Evolutionary conservation across 257 asterid species (phyloP).

Genomic region (Plantago ovata): DNA sequence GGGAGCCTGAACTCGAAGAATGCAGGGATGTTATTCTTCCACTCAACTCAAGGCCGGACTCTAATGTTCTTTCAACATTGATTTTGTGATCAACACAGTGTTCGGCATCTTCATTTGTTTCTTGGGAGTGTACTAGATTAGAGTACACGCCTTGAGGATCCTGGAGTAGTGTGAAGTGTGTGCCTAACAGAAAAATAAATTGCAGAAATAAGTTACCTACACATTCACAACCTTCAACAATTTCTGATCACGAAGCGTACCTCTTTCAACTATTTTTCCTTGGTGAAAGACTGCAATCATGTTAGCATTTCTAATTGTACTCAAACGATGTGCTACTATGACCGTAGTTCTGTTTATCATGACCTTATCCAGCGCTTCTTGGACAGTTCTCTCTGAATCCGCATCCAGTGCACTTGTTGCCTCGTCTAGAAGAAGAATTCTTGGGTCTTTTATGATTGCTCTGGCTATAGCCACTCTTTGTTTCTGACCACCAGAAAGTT

Average conservation of each 20-base stretch:
- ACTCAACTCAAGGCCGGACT: conserved; percentile 33
- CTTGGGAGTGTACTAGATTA: conserved; percentile 23
- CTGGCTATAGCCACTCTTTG: conserved; percentile 59
- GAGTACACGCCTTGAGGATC: conserved; percentile 25
- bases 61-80: conserved; percentile 17
- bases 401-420: conserved; percentile 62
- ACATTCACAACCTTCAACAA: too few species aligned
- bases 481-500: conserved; percentile 58
- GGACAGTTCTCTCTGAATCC: conserved; percentile 48
- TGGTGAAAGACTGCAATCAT: conserved; percentile 42
- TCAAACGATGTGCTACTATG: conserved; percentile 53
- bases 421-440: conserved; percentile 53
- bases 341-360: conserved; percentile 46
- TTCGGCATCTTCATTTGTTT: conserved; percentile 8
- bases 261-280: conserved; percentile 45
- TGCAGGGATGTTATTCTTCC: conserved; percentile 34
- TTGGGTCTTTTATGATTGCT: conserved; percentile 49
- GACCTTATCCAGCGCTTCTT: conserved; percentile 43
- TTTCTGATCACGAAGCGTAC: conserved; percentile 16
- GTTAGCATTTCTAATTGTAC: conserved; percentile 42
- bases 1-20: conserved; percentile 44
- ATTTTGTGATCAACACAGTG: conserved; percentile 21
- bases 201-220: not conserved
- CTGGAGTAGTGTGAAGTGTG: conserved; percentile 22
- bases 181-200: conserved; percentile 3